Evolutionary conservation across 345 rosid genomes (phyloP), one percentile per base, ranked within the genome.

Genomic region (Gynandropsis gynandra): DNA sequence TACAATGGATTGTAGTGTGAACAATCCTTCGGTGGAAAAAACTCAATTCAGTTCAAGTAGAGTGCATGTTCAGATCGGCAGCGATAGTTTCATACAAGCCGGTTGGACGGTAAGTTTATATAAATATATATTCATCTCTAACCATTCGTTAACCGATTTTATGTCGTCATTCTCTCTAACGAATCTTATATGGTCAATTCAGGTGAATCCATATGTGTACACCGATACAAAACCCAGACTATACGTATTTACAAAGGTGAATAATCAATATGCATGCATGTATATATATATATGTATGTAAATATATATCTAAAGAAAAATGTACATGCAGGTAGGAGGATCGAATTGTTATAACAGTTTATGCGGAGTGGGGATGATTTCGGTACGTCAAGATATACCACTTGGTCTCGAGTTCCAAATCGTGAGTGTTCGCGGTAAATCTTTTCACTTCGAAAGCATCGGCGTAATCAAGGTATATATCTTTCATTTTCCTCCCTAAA

Each of bases 381-480:
- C 1, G 0, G 31, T 42, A 41, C 65, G 65, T 42, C 8, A 1
- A 15, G 58, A 60, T 52, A 10, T 19, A 33, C 44, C 65, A 60
- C n/a, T 60, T 15, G 65, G 65, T 13, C 0, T 5, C 19, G 2
- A 18, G 44, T 0, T 35, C 12, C 0, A 0, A 12, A 50, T 45
- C 5, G 38, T 36, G 9, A 50, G 51, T 43, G 7, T 5, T 12
- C 65, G 58, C 34, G 63, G 56, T 39, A 38, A 9, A 18, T 8
- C 0, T 0, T 12, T 19, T 61, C 9, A 51, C 21, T 52, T 14
- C 29, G 8, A 0, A 9, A 15, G 10, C 18, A 20, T 43, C 8
- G 57, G 52, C 16, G 3, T 61, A 20, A 61, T 51, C 65, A 61
- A 61, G 65, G 58, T 54, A 17, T 19, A 12, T 20, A n/a, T n/a